phyloP scores from a whole-genome alignment of 345 rosid species.

The Brassica cretica region DNA sequence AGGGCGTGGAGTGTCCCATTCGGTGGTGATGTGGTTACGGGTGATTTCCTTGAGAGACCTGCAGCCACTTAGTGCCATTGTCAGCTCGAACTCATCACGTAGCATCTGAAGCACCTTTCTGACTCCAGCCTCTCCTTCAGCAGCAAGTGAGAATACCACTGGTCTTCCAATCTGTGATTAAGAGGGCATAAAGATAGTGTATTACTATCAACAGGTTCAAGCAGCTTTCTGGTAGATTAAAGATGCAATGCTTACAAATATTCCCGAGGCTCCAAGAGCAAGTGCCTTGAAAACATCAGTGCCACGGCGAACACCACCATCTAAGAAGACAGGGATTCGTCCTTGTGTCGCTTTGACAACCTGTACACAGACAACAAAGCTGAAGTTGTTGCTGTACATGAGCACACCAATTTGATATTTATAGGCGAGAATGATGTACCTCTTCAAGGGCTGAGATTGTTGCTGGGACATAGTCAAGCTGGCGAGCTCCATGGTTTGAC shows the following conservation, averaged over 20 bases:
- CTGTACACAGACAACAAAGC: slow-evolving; percentile 38
- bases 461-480: slow-evolving; percentile 77
- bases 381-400: not conserved
- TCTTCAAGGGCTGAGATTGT: slow-evolving; percentile 91
- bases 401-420: not conserved
- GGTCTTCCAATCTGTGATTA: slow-evolving; percentile 81
- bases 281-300: slow-evolving; percentile 94
- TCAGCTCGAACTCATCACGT: slow-evolving; percentile 81
- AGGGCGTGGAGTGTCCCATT: slow-evolving; percentile 62
- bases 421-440: slow-evolving; percentile 38
- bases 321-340: slow-evolving; percentile 79
- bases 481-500: slow-evolving; percentile 95
- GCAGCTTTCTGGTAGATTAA: not conserved
- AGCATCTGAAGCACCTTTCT: slow-evolving; percentile 79
- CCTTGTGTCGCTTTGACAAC: slow-evolving; percentile 91
- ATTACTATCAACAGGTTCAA: not conserved
- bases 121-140: slow-evolving; percentile 82
- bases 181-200: not conserved
- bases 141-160: slow-evolving; percentile 80
- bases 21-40: slow-evolving; percentile 68
- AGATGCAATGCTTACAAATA: slow-evolving; percentile 60
- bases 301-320: slow-evolving; percentile 95
- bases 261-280: slow-evolving; percentile 91
- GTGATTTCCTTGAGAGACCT: slow-evolving; percentile 80
- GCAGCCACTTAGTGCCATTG: slow-evolving; percentile 92